Evolutionary conservation across 805 yeast species (phyloP), one percentile per base, ranked within the genome.

Genomic region (Candida insectalens): DNA sequence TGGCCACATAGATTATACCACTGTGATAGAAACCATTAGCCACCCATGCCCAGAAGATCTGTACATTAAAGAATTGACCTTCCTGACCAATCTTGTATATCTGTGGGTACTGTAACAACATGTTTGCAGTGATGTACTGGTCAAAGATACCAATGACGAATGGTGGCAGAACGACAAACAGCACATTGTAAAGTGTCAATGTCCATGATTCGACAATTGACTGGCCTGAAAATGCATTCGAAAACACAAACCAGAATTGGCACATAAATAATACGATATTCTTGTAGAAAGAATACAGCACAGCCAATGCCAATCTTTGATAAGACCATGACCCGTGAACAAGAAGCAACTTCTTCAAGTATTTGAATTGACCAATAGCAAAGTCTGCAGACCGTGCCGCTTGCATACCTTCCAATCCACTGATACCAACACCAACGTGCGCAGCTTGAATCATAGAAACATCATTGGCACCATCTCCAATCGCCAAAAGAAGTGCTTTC

Each of bases 391-490:
- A 80, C 55, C 99, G 72, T 0, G 98, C 96, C 8, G 98, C 98
- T 59, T 92, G 99, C 85, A 88, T 87, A 45, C 99, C 99, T 62
- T 92, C 99, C 89, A 87, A 81, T 44, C 99, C 99, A 59, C 94
- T 83, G 42, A 92, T 94, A 53, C 99, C 99, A 17, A 92, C 95
- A 42, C 99, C 99, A 34, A 92, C 96, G 57, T 92, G 97, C 0
- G 98, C 98, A 12, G 98, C 97, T 59, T 92, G 98, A 44, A 92
- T 92, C 99, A 92, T 92, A 25, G 95, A 81, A 27, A 92, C 98
- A 62, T 92, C 99, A 52, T 92, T 92, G 3, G 99, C 99, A 51
- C 99, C 99, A 59, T 92, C 99, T 29, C 99, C 99, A 51, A 92
- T 81, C 1, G 98, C 97, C 39, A 92, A 63, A 28, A 94, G 57